phyloP scores from a whole-genome alignment of 768 basidiomycete species.

The Amanita fuliginea region DNA sequence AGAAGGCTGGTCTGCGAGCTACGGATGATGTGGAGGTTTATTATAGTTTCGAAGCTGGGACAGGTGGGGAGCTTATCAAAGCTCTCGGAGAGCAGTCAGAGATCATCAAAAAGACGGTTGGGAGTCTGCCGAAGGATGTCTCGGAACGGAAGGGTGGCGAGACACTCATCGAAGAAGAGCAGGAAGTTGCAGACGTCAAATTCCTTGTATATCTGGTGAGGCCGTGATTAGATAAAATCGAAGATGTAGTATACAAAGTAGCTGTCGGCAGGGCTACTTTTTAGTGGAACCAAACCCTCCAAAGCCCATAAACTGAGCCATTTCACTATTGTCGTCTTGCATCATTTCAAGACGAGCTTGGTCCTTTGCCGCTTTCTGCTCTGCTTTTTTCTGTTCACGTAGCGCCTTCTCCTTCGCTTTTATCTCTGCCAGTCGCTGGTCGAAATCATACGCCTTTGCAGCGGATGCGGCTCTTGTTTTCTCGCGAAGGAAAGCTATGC shows the following conservation, averaged over 20 bases:
- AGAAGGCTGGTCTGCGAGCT: constrained; percentile 91
- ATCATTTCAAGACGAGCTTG: constrained; percentile 56
- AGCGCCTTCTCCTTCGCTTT: constrained; percentile 57
- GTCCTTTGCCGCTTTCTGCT: constrained; percentile 72
- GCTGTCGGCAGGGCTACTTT: constrained; percentile 34
- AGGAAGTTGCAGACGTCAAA: constrained; percentile 73
- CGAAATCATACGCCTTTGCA: constrained; percentile 92
- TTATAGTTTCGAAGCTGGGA: constrained; percentile 66
- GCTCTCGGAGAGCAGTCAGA: constrained; percentile 61
- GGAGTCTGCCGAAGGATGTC: constrained; percentile 55
- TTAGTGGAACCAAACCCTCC: constrained; percentile 83
- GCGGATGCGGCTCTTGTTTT: constrained; percentile 74
- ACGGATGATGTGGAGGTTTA: constrained; percentile 90
- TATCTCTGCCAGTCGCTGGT: constrained; percentile 76
- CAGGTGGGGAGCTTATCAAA: constrained; percentile 48
- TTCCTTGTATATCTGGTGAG: constrained; percentile 62
- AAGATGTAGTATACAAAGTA: constrained; percentile 13
- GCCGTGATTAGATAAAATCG: constrained; percentile 20
- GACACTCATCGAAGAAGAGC: constrained; percentile 75
- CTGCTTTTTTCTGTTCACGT: constrained; percentile 65
- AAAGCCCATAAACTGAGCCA: constrained; percentile 86
- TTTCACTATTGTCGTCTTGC: constrained; percentile 49
- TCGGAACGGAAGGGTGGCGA: constrained; percentile 35
- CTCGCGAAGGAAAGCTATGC: constrained; percentile 81
- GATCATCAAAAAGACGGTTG: constrained; percentile 62